phyloP scores from a whole-genome alignment of 345 rosid genomes.

The Boechera retrofracta region DNA sequence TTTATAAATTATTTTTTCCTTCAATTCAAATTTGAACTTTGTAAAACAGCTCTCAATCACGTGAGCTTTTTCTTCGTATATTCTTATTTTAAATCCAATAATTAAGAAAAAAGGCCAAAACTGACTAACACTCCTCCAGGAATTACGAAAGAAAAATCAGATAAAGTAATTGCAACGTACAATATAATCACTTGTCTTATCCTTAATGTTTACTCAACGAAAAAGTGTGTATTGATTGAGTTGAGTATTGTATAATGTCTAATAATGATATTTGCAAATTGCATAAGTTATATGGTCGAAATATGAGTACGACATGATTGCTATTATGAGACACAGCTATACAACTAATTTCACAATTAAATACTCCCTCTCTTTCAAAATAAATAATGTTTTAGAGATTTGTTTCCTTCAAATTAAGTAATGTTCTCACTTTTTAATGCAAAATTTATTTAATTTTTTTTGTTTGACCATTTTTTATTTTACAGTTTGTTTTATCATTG shows the following conservation, averaged over 20 bases:
- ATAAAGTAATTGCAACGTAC: background rate
- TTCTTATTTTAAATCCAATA: background rate
- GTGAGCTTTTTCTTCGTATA: background rate
- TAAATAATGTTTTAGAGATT: no score
- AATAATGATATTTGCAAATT: slow-evolving; percentile 30
- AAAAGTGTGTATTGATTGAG: slow-evolving; percentile 35
- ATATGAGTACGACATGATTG: slow-evolving; percentile 25
- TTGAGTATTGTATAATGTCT: slow-evolving; percentile 31
- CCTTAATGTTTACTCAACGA: slow-evolving; percentile 44
- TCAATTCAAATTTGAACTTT: background rate
- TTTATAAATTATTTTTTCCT: background rate
- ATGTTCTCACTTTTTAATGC: no score
- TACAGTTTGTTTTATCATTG: no score
- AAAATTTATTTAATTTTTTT: no score
- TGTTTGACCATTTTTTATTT: no score
- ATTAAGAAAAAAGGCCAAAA: background rate
- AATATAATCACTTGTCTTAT: slow-evolving; percentile 23
- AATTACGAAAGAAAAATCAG: background rate
- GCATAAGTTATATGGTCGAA: slow-evolving; percentile 10
- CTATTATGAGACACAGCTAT: slow-evolving; percentile 6
- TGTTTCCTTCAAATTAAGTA: no score
- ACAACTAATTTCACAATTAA: background rate
- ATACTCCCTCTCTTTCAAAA: no score
- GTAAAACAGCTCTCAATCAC: background rate
- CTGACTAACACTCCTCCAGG: background rate